Evolutionary conservation across 768 basidiomycete species (phyloP), one percentile per base, ranked within the genome.

Genomic region (Trametes maxima): DNA sequence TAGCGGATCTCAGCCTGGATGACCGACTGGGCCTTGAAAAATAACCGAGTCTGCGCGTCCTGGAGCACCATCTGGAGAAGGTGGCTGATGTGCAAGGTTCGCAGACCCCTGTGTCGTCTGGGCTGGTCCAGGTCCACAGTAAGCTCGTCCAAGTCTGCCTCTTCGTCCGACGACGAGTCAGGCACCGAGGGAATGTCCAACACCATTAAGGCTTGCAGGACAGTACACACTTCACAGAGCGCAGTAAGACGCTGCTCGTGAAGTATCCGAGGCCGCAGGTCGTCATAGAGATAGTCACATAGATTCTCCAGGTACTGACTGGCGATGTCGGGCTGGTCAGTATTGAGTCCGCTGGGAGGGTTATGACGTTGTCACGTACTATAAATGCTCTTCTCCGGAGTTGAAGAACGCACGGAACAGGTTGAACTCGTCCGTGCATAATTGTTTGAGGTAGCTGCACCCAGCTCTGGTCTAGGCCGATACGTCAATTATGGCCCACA

Each of bases 141-240:
- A 6, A 84, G 76, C 43, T 78, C 74, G 49, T 77, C 77, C 10
- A 75, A 74, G 10, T 55, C 62, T 4, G 62, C 47, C 10, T 72
- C 73, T 4, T 72, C 77, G 28, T 79, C 75, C 14, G 73, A 72
- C 1, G 72, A 71, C n/a, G 73, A 75, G 12, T 75, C 77, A 0
- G 47, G 69, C 65, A 77, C 59, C 11, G 75, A 74, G 0, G 84
- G 78, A 17, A 91, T 80, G 69, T 96, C 95, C 28, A 95, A 85
- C 3, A 98, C 91, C 94, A 98, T 98, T 43, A 98, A 80, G 0
- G 95, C 96, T 71, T 95, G 92, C 2, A 99, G 80, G 19, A 99
- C 93, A 0, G 94, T 98, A 79, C 96, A 99, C 24, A 98, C 93
- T 72, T 95, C 92, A 71, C 95, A 95, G 1, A 99, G 85, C 0